These are phyloP conservation scores for Prunus mume DNA, from an alignment of 306 rosid species.

Conservation along the genomic window DNA sequence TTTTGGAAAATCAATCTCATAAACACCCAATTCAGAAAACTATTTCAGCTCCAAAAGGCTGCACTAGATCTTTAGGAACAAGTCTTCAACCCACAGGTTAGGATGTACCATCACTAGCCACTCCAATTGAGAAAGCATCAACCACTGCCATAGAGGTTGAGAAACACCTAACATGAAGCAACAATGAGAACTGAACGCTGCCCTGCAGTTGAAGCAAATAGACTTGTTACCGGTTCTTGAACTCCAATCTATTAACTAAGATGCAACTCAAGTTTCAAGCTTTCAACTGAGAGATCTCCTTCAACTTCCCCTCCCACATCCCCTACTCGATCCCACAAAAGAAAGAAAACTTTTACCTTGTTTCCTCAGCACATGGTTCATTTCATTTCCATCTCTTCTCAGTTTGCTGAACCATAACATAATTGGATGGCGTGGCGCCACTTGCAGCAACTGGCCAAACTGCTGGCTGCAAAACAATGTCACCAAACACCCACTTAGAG, in stretches of 20 bases:
- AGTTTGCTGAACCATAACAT: neutral
- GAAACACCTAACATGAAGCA: neutral
- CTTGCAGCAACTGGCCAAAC: neutral
- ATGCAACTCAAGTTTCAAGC: neutral
- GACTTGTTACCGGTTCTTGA: neutral
- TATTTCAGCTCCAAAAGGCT: neutral
- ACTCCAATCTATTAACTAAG: neutral
- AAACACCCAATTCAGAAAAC: neutral
- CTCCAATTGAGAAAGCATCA: neutral
- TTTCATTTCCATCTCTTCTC: neutral
- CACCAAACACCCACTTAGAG: neutral
- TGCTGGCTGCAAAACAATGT: neutral
- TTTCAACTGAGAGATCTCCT: neutral
- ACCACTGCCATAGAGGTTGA: neutral
- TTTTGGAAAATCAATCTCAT: neutral
- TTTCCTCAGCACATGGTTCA: neutral
- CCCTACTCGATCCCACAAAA: neutral
- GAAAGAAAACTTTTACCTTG: neutral
- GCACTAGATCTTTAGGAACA: neutral
- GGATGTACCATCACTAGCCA: constrained; percentile 3
- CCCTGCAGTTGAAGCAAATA: constrained; percentile 13
- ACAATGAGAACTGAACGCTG: neutral
- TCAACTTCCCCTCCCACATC: neutral
- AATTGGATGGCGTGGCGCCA: neutral
- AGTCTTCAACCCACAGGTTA: neutral